Evolutionary conservation across 1,139 yeast species (phyloP).

Genomic region (Sugiyamaella xylanicola): DNA sequence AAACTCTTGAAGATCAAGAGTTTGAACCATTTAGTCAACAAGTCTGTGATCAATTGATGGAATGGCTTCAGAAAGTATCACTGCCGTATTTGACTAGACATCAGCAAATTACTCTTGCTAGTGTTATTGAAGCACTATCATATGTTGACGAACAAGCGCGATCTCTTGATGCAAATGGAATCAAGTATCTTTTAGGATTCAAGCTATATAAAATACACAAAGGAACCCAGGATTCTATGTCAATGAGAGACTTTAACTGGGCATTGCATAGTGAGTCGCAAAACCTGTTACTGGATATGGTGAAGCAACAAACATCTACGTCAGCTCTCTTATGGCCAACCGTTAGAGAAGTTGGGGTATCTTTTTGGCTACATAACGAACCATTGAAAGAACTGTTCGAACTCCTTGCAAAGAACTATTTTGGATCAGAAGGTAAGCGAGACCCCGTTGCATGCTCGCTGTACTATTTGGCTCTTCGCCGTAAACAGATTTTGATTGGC

Average conservation of each 20-base stretch:
- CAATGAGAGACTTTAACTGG: slow-evolving; percentile 85
- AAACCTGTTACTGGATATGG: slow-evolving; percentile 59
- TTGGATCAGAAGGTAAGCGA: slow-evolving; percentile 45
- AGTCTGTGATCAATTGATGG: slow-evolving; percentile 55
- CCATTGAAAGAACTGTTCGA: slow-evolving; percentile 62
- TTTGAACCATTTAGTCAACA: slow-evolving; percentile 48
- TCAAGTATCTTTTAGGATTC: slow-evolving; percentile 70
- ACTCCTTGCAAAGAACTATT: slow-evolving; percentile 59
- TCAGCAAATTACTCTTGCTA: slow-evolving; percentile 81
- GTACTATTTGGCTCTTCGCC: slow-evolving; percentile 73
- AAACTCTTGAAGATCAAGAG: slow-evolving; percentile 6
- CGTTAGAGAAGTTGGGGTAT: slow-evolving; percentile 62
- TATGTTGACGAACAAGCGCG: slow-evolving; percentile 54
- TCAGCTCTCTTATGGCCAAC: slow-evolving; percentile 58
- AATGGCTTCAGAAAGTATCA: slow-evolving; percentile 62
- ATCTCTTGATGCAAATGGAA: slow-evolving; percentile 70
- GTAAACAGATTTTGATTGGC: slow-evolving; percentile 74
- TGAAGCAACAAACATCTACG: slow-evolving; percentile 45
- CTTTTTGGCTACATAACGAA: slow-evolving; percentile 69
- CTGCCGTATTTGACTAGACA: slow-evolving; percentile 86
- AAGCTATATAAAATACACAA: slow-evolving; percentile 64
- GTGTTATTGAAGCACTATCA: slow-evolving; percentile 64
- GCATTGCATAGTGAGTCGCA: slow-evolving; percentile 83
- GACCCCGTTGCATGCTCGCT: slow-evolving; percentile 79
- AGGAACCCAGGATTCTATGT: slow-evolving; percentile 52